A percentile compares a stretch with the other conserved stretches of the same genome.
phyloP scores from a whole-genome alignment of 2,329 filamentous ascomycete species.

The Cordyceps javanica region DNA sequence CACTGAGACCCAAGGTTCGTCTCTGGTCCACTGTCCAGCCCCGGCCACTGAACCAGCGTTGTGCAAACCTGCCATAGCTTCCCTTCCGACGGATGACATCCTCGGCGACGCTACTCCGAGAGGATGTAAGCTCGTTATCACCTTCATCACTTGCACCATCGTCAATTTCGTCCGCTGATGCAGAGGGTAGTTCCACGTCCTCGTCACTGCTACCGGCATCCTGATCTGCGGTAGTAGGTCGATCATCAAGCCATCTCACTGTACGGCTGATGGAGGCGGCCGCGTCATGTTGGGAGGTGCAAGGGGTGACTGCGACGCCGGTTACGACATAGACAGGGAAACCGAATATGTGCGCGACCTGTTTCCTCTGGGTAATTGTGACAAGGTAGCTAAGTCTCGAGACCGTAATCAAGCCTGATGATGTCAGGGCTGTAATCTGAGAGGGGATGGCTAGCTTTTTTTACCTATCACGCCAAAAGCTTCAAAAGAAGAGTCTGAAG shows the following conservation, averaged over 20 bases:
- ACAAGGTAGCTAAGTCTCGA: constrained; percentile 78
- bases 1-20: constrained; percentile 62
- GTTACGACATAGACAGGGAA: constrained; percentile 81
- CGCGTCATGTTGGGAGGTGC: constrained; percentile 70
- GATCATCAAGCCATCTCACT: constrained; percentile 33
- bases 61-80: constrained; percentile 81
- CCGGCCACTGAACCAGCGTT: constrained; percentile 83
- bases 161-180: constrained; percentile 39
- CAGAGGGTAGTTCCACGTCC: constrained; percentile 29
- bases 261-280: constrained; percentile 63
- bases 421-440: constrained; percentile 11
- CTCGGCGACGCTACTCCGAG: constrained; percentile 65
- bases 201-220: constrained; percentile 45
- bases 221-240: constrained; percentile 31
- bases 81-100: constrained; percentile 82
- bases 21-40: constrained; percentile 72
- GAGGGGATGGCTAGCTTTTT: constrained; percentile 9
- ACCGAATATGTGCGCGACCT: constrained; percentile 81
- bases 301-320: constrained; percentile 84
- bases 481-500: constrained; percentile 46
- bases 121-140: constrained; percentile 26
- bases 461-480: constrained; percentile 55
- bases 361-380: constrained; percentile 76
- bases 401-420: constrained; percentile 72
- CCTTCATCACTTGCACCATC: constrained; percentile 30